Evolutionary conservation across 495 filamentous ascomycete species (phyloP).

Genomic region (Penicillium pulvis): DNA sequence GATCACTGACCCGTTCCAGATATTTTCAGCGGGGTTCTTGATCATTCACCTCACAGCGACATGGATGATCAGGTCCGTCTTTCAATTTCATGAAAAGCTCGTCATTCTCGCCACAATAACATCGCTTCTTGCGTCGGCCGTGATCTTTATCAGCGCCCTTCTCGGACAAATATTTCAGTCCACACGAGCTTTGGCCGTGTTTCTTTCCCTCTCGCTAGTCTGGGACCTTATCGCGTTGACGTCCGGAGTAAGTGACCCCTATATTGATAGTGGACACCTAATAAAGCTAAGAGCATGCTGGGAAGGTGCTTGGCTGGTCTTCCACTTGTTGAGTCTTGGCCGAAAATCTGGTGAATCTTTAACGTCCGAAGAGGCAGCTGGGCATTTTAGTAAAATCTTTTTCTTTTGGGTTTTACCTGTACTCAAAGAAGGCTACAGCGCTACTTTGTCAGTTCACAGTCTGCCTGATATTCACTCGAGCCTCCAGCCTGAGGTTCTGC

Average conservation of each 20-base stretch:
- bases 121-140: background rate
- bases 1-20: background rate
- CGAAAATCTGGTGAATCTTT: background rate
- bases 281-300: background rate
- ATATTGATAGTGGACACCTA: background rate
- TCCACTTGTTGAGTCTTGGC: background rate
- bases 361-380: slow-evolving; percentile 2
- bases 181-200: background rate
- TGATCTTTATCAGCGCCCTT: background rate
- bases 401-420: slow-evolving; percentile 5
- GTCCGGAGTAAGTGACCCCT: background rate
- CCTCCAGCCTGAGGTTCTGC: background rate
- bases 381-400: background rate
- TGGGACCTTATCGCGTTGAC: background rate
- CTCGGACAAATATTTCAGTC: background rate
- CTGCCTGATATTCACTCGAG: slow-evolving; percentile 4
- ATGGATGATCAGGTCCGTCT: background rate
- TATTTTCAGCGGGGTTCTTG: background rate
- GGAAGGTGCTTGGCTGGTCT: slow-evolving; percentile 3
- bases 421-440: slow-evolving; percentile 2
- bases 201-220: background rate
- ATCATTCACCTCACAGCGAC: background rate
- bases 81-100: background rate
- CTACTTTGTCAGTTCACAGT: slow-evolving; percentile 2
- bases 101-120: background rate